These are phyloP conservation scores for Primulina eburnea DNA, from an alignment of 257 asterid genomes.

Conservation along the genomic window DNA sequence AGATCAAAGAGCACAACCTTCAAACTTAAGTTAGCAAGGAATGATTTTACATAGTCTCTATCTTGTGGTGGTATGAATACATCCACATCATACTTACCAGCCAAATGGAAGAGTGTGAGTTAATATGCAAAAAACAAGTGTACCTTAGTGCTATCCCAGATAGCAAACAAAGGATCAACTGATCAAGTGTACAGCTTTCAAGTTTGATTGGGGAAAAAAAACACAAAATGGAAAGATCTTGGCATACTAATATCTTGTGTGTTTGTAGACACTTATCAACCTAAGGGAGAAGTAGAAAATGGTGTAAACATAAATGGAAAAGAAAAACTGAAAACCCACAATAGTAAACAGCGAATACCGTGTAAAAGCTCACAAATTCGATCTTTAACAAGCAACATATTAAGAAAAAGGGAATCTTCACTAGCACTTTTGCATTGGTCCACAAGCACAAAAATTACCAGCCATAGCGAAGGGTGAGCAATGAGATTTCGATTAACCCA, in stretches of 20 bases:
- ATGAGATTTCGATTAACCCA: slow-evolving; percentile 56
- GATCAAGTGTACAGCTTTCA: not conserved
- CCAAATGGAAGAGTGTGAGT: not conserved
- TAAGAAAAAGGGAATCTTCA: not conserved
- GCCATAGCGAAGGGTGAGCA: slow-evolving; percentile 78
- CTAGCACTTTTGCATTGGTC: not conserved
- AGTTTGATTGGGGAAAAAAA: not conserved
- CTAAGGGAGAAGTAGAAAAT: not conserved
- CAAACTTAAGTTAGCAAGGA: not conserved
- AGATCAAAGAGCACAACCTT: slow-evolving; percentile 25
- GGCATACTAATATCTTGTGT: not conserved
- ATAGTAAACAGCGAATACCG: not conserved
- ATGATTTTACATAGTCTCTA: not conserved
- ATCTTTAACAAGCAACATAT: not conserved
- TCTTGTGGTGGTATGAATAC: not conserved
- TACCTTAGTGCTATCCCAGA: not conserved
- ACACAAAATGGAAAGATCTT: not conserved
- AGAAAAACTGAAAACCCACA: not conserved
- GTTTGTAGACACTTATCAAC: slow-evolving; percentile 4
- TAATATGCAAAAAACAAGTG: not conserved
- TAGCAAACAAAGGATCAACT: not conserved
- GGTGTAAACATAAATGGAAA: not conserved
- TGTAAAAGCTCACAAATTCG: not conserved
- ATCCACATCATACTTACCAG: not conserved
- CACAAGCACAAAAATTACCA: slow-evolving; percentile 37